phyloP scores from a whole-genome alignment of 768 basidiomycete genomes.

The Daedalea quercina region DNA sequence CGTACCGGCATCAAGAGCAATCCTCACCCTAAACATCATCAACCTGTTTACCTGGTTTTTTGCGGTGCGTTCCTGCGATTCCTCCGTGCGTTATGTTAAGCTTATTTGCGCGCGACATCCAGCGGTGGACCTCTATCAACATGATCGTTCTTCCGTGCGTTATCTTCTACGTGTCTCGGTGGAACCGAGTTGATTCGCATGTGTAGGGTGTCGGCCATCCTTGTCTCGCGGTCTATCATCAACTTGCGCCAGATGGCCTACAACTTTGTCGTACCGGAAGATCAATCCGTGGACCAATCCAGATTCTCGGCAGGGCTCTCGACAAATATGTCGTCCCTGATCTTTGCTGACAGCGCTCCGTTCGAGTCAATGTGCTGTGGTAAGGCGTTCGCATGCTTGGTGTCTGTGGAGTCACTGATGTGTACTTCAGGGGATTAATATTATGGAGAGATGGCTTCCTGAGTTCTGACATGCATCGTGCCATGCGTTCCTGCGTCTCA shows the following conservation, averaged over 20 bases:
- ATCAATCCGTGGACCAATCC: too few relatives aligned
- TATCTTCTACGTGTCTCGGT: not conserved
- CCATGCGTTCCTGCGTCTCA: too few relatives aligned
- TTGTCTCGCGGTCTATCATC: not conserved
- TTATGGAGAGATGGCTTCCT: too few relatives aligned
- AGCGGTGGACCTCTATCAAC: not conserved
- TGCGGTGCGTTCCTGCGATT: not conserved
- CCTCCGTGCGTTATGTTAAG: not conserved
- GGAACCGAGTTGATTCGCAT: not conserved
- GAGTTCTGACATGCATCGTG: too few relatives aligned
- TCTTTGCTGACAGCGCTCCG: too few relatives aligned
- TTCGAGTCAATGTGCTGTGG: too few relatives aligned
- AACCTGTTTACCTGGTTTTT: not conserved
- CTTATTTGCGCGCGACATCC: not conserved
- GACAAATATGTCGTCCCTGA: too few relatives aligned
- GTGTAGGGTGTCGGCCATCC: not conserved
- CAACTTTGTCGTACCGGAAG: too few relatives aligned
- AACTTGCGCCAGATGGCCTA: not conserved
- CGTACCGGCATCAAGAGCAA: not conserved
- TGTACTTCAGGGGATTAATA: too few relatives aligned
- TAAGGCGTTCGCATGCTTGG: too few relatives aligned
- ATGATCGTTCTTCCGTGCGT: not conserved
- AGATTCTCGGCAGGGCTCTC: too few relatives aligned
- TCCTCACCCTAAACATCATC: not conserved
- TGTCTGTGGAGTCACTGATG: too few relatives aligned